A percentile compares a stretch with the other conserved stretches of the same genome.
Conservation (phyloP, 495 filamentous ascomycete genomes). For the Aspergillus sclerotiicarbonarius region DNA sequence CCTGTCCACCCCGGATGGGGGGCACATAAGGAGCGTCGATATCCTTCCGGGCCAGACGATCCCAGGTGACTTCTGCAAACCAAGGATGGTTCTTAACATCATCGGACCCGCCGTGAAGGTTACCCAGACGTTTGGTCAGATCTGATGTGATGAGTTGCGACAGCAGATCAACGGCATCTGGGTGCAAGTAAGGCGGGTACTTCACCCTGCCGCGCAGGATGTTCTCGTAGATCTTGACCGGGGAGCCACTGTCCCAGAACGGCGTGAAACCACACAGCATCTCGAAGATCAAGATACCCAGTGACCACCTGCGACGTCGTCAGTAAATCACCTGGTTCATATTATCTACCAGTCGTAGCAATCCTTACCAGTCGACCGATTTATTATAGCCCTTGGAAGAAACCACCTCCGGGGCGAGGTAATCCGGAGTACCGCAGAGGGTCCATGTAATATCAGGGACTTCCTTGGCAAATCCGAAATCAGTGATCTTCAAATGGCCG, state of each 20-base stretch:
- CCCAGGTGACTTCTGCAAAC: conserved; percentile 99
- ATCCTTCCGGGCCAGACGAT: conserved; percentile 86
- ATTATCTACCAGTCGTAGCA: neutral
- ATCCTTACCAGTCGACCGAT: conserved; percentile 90
- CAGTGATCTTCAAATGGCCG: conserved; percentile 96
- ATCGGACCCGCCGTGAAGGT: conserved; percentile 84
- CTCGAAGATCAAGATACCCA: conserved; percentile 97
- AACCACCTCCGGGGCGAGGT: conserved; percentile 95
- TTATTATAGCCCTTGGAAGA: conserved; percentile 98
- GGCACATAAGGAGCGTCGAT: conserved; percentile 98
- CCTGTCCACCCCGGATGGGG: conserved; percentile 88
- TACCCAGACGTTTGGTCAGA: conserved; percentile 91
- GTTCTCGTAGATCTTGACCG: conserved; percentile 99
- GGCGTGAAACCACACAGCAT: conserved; percentile 99
- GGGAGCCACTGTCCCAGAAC: conserved; percentile 96
- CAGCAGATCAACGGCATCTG: conserved; percentile 89
- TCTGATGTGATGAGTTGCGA: conserved; percentile 91
- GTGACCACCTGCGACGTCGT: conserved; percentile 73
- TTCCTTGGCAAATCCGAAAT: conserved; percentile 98
- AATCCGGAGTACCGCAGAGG: conserved; percentile 97
- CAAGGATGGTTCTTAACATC: conserved; percentile 95
- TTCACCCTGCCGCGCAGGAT: conserved; percentile 91
- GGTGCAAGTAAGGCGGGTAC: conserved; percentile 92
- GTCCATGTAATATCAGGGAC: conserved; percentile 99
- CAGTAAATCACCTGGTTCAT: neutral